Evolutionary conservation across 306 rosid genomes (phyloP), one percentile per base, ranked within the genome.

Genomic region (Cucurbita pepo): DNA sequence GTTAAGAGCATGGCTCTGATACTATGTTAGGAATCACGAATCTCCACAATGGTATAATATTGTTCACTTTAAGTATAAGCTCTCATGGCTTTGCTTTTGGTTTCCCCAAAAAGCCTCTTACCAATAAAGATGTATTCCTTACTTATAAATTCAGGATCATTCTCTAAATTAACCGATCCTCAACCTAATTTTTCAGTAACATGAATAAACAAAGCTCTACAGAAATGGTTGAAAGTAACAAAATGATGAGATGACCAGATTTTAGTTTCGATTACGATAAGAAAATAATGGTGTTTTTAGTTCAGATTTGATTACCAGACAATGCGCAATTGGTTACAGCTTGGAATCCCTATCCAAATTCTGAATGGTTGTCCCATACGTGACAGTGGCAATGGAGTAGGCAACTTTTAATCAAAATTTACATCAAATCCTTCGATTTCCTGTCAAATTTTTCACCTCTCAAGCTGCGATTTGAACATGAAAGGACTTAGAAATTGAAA

Each of bases 371-470:
- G 76, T 19, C 76, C 63, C 52, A 56, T 73, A 34, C 54, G 25
- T 30, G 76, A 58, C 76, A 73, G 54, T 73, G 76, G 66, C 76
- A 5, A 73, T 56, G 66, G 53, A 73, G 67, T 73, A 67, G 56
- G 43, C 66, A 56, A 41, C 52, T 37, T 56, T 43, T 56, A 56
- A 57, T 72, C 64, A 19, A 69, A 25, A 13, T 13, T 48, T 22
- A 15, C 58, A 50, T 69, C 58, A 69, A 69, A 69, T 50, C 57
- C 58, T 50, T 50, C 45, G 74, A 69, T 69, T 69, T 69, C 74
- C 4, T 15, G 74, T 50, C 57, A 48, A 45, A 69, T 69, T 69
- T 69, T 50, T 34, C 56, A 48, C 14, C 57, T 22, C 13, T 8
- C 22, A 16, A 69, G 14, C 73, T 69, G 56, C 73, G 11, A 47